A percentile compares a stretch with the other conserved stretches of the same genome.
Conservation (phyloP, 306 rosid genomes). For the Hippophae rhamnoides region DNA sequence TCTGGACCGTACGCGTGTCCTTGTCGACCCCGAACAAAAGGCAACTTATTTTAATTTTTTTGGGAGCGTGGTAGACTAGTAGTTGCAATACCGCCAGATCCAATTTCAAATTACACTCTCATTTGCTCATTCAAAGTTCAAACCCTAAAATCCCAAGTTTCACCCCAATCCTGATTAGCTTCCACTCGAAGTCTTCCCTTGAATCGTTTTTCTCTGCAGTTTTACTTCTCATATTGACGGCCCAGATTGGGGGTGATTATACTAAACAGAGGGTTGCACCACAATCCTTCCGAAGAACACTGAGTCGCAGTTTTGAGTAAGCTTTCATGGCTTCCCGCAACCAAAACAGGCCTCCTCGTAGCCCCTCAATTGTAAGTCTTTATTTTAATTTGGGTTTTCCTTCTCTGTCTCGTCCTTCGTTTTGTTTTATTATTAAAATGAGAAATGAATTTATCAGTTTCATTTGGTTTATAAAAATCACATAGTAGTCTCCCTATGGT, state of each 20-base stretch:
- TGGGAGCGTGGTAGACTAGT: slow-evolving; percentile 20
- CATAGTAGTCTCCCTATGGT: too few relatives aligned
- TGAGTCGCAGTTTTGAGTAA: neutral
- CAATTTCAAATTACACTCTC: slow-evolving; percentile 50
- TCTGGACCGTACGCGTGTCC: neutral
- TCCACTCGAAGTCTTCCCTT: neutral
- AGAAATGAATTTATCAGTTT: slow-evolving; percentile 5
- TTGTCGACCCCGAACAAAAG: slow-evolving; percentile 18
- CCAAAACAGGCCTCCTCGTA: slow-evolving; percentile 76
- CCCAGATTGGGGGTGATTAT: neutral
- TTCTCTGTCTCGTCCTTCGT: neutral
- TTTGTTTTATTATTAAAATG: neutral
- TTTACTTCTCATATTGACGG: neutral
- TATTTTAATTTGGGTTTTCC: neutral
- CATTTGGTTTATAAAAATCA: neutral
- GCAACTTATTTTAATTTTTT: slow-evolving; percentile 5
- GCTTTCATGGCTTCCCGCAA: slow-evolving; percentile 59
- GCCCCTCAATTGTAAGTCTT: slow-evolving; percentile 49
- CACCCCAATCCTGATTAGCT: neutral
- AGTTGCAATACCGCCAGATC: slow-evolving; percentile 27
- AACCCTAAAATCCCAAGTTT: slow-evolving; percentile 35
- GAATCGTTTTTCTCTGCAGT: neutral
- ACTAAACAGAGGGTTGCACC: neutral
- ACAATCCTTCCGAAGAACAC: neutral
- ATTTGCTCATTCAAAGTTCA: neutral